phyloP scores from a whole-genome alignment of 2,329 filamentous ascomycete genomes.

The Aspergillus ochraceus region DNA sequence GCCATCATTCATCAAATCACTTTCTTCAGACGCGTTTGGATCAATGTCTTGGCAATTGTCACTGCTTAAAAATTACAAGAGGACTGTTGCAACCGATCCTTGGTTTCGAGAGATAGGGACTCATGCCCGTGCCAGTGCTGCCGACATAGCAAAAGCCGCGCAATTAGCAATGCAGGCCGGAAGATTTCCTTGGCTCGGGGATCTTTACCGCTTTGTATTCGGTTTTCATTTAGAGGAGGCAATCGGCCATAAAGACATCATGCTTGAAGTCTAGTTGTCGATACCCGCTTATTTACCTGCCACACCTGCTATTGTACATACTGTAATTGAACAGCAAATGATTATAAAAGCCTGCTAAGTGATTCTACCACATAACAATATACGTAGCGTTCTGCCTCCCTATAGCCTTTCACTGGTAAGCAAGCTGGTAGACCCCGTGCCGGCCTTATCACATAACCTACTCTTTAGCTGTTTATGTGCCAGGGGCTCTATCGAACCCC shows the following conservation, averaged over 20 bases:
- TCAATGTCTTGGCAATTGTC: slow-evolving; percentile 67
- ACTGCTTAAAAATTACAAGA: slow-evolving; percentile 77
- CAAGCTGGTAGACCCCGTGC: too few relatives aligned
- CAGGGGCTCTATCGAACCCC: too few relatives aligned
- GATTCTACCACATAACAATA: too few relatives aligned
- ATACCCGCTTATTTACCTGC: neutral
- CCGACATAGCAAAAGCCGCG: slow-evolving; percentile 80
- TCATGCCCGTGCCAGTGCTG: slow-evolving; percentile 49
- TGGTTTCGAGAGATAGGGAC: slow-evolving; percentile 54
- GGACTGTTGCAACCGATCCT: slow-evolving; percentile 72
- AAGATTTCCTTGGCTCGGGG: slow-evolving; percentile 76
- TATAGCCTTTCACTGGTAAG: too few relatives aligned
- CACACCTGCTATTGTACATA: neutral
- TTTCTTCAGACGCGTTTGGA: slow-evolving; percentile 78
- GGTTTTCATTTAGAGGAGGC: slow-evolving; percentile 80
- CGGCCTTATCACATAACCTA: too few relatives aligned
- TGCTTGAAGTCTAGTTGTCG: slow-evolving; percentile 33
- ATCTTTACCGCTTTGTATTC: slow-evolving; percentile 82
- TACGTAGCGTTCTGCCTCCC: too few relatives aligned
- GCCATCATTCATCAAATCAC: slow-evolving; percentile 71
- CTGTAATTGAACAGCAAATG: neutral
- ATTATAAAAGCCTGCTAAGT: too few relatives aligned
- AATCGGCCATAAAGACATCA: slow-evolving; percentile 62
- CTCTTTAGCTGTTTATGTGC: too few relatives aligned
- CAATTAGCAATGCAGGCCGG: slow-evolving; percentile 70